These are phyloP conservation scores for Xanthoceras sorbifolium DNA, from an alignment of 345 rosid species.

Conservation along the genomic window DNA sequence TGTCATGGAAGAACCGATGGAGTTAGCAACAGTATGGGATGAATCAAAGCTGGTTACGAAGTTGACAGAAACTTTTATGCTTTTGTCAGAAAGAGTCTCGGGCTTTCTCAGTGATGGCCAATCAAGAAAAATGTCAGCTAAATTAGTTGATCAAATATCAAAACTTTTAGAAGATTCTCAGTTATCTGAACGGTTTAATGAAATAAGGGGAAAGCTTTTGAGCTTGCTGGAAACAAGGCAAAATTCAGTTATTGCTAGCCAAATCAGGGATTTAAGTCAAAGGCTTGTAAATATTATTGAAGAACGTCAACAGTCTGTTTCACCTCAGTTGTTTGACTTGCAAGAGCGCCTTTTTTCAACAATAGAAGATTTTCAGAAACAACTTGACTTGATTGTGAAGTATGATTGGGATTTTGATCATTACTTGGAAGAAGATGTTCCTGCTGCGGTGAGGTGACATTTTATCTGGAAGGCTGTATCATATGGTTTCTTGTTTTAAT, in stretches of 20 bases:
- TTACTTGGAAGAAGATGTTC: constrained; percentile 94
- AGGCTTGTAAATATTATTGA: constrained; percentile 71
- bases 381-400: constrained; percentile 78
- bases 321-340: constrained; percentile 79
- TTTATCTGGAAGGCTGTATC: constrained; percentile 33
- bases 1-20: constrained; percentile 42
- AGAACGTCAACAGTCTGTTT: constrained; percentile 80
- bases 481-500: constrained; percentile 19
- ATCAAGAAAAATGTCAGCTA: constrained; percentile 68
- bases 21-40: constrained; percentile 63
- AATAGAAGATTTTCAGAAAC: constrained; percentile 91
- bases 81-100: constrained; percentile 81
- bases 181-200: constrained; percentile 68
- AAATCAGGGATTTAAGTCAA: constrained; percentile 70
- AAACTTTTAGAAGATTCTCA: constrained; percentile 73
- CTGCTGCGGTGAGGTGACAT: constrained; percentile 96
- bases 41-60: constrained; percentile 60
- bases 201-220: constrained; percentile 67
- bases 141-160: constrained; percentile 76
- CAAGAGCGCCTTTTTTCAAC: constrained; percentile 80
- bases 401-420: constrained; percentile 98
- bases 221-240: constrained; percentile 75
- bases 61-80: constrained; percentile 76
- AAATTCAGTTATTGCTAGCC: constrained; percentile 70
- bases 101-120: constrained; percentile 91